These are phyloP conservation scores for Xylariaceae sp. DNA, from an alignment of 2,329 filamentous ascomycete genomes.

Conservation along the genomic window DNA sequence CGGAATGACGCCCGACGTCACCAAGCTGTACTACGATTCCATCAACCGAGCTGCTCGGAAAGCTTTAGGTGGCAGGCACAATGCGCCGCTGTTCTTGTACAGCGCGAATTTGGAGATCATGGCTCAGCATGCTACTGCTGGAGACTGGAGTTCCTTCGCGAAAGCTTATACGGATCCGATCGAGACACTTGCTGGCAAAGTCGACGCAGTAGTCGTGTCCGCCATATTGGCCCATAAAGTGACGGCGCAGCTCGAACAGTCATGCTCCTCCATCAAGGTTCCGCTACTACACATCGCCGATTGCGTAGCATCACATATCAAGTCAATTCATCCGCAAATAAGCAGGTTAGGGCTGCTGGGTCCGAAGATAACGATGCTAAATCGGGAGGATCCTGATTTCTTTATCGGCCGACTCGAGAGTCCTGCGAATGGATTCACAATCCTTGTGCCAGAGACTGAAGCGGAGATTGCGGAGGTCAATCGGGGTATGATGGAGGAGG, in stretches of 20 bases:
- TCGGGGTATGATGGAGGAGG: slow-evolving; percentile 5
- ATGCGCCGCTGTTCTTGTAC: slow-evolving; percentile 3
- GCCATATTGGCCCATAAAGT: slow-evolving; percentile 5
- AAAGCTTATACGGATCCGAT: background rate
- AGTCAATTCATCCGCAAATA: background rate
- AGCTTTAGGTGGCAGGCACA: slow-evolving; percentile 2
- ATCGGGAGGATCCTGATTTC: slow-evolving; percentile 5
- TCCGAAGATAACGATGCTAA: slow-evolving; percentile 5
- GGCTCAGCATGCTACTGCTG: background rate
- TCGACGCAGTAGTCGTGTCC: slow-evolving; percentile 5
- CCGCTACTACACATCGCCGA: slow-evolving; percentile 8
- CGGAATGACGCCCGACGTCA: slow-evolving; percentile 10
- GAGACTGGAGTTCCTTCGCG: background rate
- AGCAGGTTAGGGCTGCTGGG: slow-evolving; percentile 4
- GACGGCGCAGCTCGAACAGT: background rate
- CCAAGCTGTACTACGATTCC: slow-evolving; percentile 8
- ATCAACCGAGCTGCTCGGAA: slow-evolving; percentile 4
- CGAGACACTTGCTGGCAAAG: slow-evolving; percentile 1
- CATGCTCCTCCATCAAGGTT: background rate
- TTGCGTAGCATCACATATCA: slow-evolving; percentile 1
- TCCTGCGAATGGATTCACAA: slow-evolving; percentile 1
- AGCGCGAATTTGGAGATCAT: background rate
- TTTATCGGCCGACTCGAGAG: slow-evolving; percentile 3
- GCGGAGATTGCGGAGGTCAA: slow-evolving; percentile 1
- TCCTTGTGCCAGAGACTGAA: slow-evolving; percentile 4